Evolutionary conservation across 1,284 basidiomycete genomes (phyloP).

Genomic region (Crepidotus sp.): DNA sequence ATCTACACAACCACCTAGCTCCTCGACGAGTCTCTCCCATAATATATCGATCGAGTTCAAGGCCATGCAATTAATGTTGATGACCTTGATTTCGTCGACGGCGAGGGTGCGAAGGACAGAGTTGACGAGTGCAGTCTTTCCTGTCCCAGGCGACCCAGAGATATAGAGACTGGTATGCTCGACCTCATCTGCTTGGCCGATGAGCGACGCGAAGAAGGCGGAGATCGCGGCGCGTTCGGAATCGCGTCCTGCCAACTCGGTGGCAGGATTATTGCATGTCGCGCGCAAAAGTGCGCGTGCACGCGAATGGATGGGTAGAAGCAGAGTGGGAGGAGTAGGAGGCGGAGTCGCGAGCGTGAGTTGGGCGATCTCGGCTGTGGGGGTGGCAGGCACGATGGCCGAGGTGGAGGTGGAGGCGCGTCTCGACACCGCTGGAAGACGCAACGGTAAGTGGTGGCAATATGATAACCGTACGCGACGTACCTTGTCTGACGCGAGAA

Average conservation of each 20-base stretch:
- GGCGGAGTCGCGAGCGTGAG: slow-evolving; percentile 51
- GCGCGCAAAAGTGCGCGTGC: slow-evolving; percentile 61
- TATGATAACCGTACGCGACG: slow-evolving; percentile 15
- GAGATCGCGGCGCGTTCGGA: slow-evolving; percentile 48
- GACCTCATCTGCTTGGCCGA: slow-evolving; percentile 26
- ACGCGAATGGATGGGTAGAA: slow-evolving; percentile 54
- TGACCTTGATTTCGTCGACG: slow-evolving; percentile 35
- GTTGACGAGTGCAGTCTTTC: slow-evolving; percentile 75
- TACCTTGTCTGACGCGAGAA: slow-evolving; percentile 32
- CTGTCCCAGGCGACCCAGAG: slow-evolving; percentile 73
- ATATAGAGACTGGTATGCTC: slow-evolving; percentile 52
- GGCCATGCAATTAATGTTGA: slow-evolving; percentile 73
- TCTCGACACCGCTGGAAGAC: slow-evolving; percentile 30
- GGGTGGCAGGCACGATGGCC: slow-evolving; percentile 33
- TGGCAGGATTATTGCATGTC: slow-evolving; percentile 45
- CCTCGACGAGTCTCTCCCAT: slow-evolving; percentile 60
- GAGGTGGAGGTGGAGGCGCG: slow-evolving; percentile 44
- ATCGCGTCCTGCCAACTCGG: slow-evolving; percentile 55
- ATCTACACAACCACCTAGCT: slow-evolving; percentile 30
- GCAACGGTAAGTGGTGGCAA: slow-evolving; percentile 18
- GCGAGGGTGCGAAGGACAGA: slow-evolving; percentile 41
- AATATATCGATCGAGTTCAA: slow-evolving; percentile 55
- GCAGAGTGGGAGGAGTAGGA: slow-evolving; percentile 43
- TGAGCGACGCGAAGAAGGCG: slow-evolving; percentile 48
- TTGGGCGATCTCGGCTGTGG: slow-evolving; percentile 31